Evolutionary conservation across 495 filamentous ascomycete genomes (phyloP).

Genomic region (Lophiostoma macrostomum): DNA sequence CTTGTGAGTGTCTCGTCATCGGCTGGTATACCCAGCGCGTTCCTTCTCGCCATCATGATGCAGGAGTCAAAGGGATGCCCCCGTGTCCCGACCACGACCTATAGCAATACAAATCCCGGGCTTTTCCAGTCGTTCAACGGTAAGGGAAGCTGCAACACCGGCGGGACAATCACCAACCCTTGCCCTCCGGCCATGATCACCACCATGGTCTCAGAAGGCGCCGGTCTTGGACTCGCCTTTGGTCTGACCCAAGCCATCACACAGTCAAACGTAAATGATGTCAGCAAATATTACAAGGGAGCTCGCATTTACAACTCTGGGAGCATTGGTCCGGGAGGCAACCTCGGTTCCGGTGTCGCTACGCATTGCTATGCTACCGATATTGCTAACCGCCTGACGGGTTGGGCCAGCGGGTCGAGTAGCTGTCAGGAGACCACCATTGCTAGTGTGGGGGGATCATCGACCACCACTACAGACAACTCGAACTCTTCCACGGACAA

Average conservation of each 20-base stretch:
- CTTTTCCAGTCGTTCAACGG: conserved; percentile 51
- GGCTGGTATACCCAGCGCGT: conserved; percentile 45
- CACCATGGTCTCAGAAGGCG: conserved; percentile 52
- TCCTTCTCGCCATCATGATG: conserved; percentile 50
- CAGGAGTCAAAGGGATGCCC: conserved; percentile 60
- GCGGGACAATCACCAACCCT: conserved; percentile 40
- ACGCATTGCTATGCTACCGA: conserved; percentile 58
- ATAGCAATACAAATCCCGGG: conserved; percentile 44
- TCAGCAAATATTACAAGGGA: conserved; percentile 48
- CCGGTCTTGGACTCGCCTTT: conserved; percentile 44
- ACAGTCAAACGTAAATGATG: conserved; percentile 36
- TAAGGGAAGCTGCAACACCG: conserved; percentile 46
- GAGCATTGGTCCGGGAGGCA: conserved; percentile 44
- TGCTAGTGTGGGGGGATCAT: too few relatives aligned
- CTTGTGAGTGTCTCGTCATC: conserved; percentile 49
- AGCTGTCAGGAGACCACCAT: conserved; percentile 32
- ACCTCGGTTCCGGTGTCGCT: conserved; percentile 51
- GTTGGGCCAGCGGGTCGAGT: conserved; percentile 41
- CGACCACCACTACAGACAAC: too few relatives aligned
- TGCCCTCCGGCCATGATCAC: conserved; percentile 47
- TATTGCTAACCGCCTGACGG: conserved; percentile 55
- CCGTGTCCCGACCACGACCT: conserved; percentile 42
- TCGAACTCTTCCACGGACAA: neutral
- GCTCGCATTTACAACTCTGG: conserved; percentile 60
- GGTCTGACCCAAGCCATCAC: conserved; percentile 46